A percentile compares a stretch with the other conserved stretches of the same genome.
Evolutionary conservation across 2,329 filamentous ascomycete genomes (phyloP).

Genomic region (Trichoderma pleuroti): DNA sequence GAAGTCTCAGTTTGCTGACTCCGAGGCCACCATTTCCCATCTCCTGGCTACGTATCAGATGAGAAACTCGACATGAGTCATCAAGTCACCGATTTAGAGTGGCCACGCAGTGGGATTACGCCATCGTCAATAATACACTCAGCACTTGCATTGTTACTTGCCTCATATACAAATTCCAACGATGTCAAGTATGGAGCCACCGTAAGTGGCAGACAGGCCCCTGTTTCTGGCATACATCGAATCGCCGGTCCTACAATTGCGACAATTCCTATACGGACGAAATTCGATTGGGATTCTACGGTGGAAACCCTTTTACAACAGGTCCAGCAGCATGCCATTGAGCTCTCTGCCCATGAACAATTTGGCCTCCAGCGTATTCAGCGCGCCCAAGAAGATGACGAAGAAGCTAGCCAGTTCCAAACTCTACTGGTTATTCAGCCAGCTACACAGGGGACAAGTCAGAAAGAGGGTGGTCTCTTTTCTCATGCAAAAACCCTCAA

Average conservation of each 20-base stretch:
- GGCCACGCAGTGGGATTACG: background rate
- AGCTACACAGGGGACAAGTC: background rate
- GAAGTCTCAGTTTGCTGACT: background rate
- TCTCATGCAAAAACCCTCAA: background rate
- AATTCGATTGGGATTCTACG: constrained; percentile 10
- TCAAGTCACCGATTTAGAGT: background rate
- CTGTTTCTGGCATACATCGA: background rate
- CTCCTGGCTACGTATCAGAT: background rate
- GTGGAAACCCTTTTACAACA: constrained; percentile 12
- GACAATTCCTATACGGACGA: constrained; percentile 20
- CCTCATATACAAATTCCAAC: constrained; percentile 32
- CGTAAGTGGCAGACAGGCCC: constrained; percentile 22
- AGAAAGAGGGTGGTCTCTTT: background rate
- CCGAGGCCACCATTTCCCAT: constrained; percentile 4
- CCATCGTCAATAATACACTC: constrained; percentile 19
- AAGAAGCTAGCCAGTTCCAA: constrained; percentile 21
- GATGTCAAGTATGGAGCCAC: constrained; percentile 31
- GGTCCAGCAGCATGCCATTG: constrained; percentile 26
- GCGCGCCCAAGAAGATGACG: constrained; percentile 15
- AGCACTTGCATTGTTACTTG: constrained; percentile 32
- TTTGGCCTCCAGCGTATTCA: constrained; percentile 31
- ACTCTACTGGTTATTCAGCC: constrained; percentile 16
- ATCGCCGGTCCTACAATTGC: constrained; percentile 10
- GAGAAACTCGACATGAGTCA: background rate
- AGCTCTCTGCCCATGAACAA: constrained; percentile 29